These are phyloP conservation scores for Salicornia ramosissima DNA, from an alignment of 148 eudicot genomes.

Conservation along the genomic window DNA sequence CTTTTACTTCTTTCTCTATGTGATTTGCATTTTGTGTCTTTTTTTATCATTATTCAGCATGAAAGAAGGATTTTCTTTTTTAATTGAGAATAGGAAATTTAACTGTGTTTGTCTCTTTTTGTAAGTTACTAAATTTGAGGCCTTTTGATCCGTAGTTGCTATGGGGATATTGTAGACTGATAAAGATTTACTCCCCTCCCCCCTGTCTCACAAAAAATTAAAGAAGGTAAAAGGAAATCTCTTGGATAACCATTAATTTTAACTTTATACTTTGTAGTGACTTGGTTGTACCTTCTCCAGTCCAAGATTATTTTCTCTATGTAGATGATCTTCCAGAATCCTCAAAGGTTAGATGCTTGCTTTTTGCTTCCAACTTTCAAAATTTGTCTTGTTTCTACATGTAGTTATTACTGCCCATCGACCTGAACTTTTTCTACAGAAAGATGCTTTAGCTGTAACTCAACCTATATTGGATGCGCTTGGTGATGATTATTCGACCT, in stretches of 20 bases:
- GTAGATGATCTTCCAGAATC: slow-evolving; percentile 68
- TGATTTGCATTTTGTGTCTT: too few relatives aligned
- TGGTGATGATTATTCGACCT: slow-evolving; percentile 74
- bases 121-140: too few relatives aligned
- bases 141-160: too few relatives aligned
- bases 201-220: too few relatives aligned
- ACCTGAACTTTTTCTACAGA: slow-evolving; percentile 33
- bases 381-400: background rate
- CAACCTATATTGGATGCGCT: slow-evolving; percentile 74
- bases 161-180: too few relatives aligned
- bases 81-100: too few relatives aligned
- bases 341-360: slow-evolving; percentile 50
- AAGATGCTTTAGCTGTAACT: slow-evolving; percentile 66
- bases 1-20: too few relatives aligned
- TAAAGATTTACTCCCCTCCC: background rate
- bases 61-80: too few relatives aligned
- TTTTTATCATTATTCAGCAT: too few relatives aligned
- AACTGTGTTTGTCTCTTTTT: too few relatives aligned
- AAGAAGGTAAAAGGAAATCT: background rate
- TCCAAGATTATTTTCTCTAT: slow-evolving; percentile 84
- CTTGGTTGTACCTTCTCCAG: slow-evolving; percentile 92
- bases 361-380: background rate
- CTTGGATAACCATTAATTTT: slow-evolving; percentile 6
- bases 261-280: slow-evolving; percentile 51
- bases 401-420: background rate